These are phyloP conservation scores for Camillea tinctor DNA, from an alignment of 2,329 filamentous ascomycete genomes.

Conservation along the genomic window DNA sequence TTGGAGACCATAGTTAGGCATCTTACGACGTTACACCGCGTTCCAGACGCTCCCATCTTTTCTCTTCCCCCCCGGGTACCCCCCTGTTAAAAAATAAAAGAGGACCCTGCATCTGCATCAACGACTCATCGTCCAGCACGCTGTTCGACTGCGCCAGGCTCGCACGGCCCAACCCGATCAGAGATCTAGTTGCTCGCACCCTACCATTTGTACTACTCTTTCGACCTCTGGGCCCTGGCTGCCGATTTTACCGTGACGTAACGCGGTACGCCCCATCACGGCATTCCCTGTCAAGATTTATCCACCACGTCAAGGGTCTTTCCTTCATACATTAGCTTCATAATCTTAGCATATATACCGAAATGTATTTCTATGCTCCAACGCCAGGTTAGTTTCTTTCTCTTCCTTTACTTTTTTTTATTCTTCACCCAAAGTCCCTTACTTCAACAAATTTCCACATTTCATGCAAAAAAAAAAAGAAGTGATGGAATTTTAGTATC, in stretches of 20 bases:
- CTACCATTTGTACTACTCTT: background rate
- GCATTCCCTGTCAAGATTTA: background rate
- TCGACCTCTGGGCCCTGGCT: background rate
- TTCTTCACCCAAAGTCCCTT: background rate
- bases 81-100: background rate
- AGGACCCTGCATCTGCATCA: constrained; percentile 15
- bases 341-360: constrained; percentile 10
- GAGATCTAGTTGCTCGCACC: constrained; percentile 4
- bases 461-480: background rate
- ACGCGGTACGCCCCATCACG: constrained; percentile 14
- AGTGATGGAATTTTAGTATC: background rate
- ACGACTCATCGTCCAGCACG: background rate
- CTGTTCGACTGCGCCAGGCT: constrained; percentile 4
- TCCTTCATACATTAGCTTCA: constrained; percentile 15
- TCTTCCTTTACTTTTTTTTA: constrained; percentile 10
- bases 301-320: constrained; percentile 7
- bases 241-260: constrained; percentile 16
- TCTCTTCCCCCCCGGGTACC: background rate
- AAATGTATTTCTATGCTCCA: constrained; percentile 30
- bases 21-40: background rate
- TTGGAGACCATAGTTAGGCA: background rate
- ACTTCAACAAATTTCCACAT: background rate
- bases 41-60: background rate
- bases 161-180: constrained; percentile 7
- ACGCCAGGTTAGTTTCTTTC: constrained; percentile 26